A percentile compares a stretch with the other conserved stretches of the same genome.
phyloP scores from a whole-genome alignment of 2,329 filamentous ascomycete genomes.

The Calonectria hawksworthii region DNA sequence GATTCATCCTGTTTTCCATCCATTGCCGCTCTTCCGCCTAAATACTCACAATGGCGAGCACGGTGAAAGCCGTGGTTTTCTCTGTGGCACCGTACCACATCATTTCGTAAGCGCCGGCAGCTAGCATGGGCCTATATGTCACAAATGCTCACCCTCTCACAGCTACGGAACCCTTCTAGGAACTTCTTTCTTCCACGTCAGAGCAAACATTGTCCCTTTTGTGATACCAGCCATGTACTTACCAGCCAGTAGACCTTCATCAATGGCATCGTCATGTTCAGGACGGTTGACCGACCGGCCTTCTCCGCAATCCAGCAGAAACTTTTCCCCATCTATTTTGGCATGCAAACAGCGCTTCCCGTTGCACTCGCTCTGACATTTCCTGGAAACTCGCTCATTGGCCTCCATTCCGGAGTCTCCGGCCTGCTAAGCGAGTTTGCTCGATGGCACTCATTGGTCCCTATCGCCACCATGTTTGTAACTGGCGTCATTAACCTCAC shows the following conservation, averaged over 20 bases:
- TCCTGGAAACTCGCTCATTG: conserved; percentile 70
- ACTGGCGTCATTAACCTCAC: conserved; percentile 79
- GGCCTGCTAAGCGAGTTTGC: conserved; percentile 73
- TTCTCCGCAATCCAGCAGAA: conserved; percentile 86
- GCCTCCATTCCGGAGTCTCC: conserved; percentile 62
- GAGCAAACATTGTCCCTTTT: neutral
- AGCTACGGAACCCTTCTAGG: conserved; percentile 93
- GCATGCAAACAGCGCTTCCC: conserved; percentile 83
- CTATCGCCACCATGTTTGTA: conserved; percentile 78
- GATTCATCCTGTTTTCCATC: conserved; percentile 11
- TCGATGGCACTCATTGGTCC: conserved; percentile 74
- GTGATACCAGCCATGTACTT: conserved; percentile 18
- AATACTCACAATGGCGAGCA: conserved; percentile 58
- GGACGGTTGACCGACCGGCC: conserved; percentile 80
- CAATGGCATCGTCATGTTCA: conserved; percentile 81
- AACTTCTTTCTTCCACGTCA: conserved; percentile 85
- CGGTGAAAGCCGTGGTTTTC: conserved; percentile 67
- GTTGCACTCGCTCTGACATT: conserved; percentile 83
- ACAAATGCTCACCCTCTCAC: conserved; percentile 39
- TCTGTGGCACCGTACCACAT: conserved; percentile 83
- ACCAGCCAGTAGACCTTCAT: conserved; percentile 75
- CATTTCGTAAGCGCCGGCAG: conserved; percentile 68
- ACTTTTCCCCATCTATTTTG: conserved; percentile 91
- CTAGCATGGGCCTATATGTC: neutral
- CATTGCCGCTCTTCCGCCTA: neutral